A percentile compares a stretch with the other conserved stretches of the same genome.
Evolutionary conservation across 2,329 filamentous ascomycete species (phyloP).

Genomic region (Gaeumannomyces sp.): DNA sequence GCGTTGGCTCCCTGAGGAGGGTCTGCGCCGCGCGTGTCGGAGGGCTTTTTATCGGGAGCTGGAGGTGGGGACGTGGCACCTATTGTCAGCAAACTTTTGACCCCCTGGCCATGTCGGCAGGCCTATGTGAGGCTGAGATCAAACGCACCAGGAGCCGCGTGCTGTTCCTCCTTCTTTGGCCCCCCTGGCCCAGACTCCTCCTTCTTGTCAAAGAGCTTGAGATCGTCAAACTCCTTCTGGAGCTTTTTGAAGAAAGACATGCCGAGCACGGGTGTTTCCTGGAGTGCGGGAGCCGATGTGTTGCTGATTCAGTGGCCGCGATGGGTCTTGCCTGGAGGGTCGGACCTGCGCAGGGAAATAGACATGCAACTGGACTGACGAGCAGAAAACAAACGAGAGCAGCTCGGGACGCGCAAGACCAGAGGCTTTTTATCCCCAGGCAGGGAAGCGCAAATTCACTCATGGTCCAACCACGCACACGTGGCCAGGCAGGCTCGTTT

Average conservation of each 20-base stretch:
- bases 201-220: constrained; percentile 9
- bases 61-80: not conserved
- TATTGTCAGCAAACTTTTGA: not conserved
- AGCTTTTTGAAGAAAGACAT: constrained; percentile 12
- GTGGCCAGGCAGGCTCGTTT: not conserved
- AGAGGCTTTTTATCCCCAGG: not conserved
- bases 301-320: not conserved
- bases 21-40: not conserved
- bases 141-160: not conserved
- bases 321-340: not conserved
- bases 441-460: not conserved
- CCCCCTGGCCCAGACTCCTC: not conserved
- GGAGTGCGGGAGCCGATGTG: not conserved
- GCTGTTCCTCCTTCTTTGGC: constrained; percentile 2
- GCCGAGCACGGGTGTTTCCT: not conserved
- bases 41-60: constrained; percentile 4
- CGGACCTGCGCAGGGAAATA: not conserved
- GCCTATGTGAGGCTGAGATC: not conserved
- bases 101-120: not conserved
- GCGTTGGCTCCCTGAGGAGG: not conserved
- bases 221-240: constrained; percentile 10
- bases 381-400: not conserved
- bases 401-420: not conserved
- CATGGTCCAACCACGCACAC: not conserved
- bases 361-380: not conserved